These are phyloP conservation scores for Neonectria neomacrospora DNA, from an alignment of 2,329 filamentous ascomycete species.

Conservation along the genomic window DNA sequence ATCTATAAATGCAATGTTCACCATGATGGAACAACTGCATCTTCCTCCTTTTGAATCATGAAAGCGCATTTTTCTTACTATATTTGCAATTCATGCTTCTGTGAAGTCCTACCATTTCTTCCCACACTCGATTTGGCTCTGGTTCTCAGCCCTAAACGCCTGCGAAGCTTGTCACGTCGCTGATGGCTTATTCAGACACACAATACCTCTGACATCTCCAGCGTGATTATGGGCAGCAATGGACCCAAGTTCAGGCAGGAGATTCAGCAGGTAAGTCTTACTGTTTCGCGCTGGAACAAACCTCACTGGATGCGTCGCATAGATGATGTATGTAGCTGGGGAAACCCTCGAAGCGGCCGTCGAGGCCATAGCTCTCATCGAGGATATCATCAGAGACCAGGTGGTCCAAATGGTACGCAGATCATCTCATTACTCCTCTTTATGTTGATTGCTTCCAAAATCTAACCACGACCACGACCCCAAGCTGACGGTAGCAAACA, in stretches of 20 bases:
- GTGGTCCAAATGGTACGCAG: constrained; percentile 84
- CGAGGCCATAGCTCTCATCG: constrained; percentile 92
- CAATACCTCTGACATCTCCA: background rate
- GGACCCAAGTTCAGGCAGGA: constrained; percentile 20
- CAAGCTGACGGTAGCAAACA: constrained; percentile 84
- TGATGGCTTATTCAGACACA: background rate
- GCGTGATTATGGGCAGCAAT: background rate
- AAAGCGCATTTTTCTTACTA: too few relatives aligned
- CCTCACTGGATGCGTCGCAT: too few relatives aligned
- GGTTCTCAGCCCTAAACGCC: too few relatives aligned
- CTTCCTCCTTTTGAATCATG: too few relatives aligned
- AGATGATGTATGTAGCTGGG: constrained; percentile 39
- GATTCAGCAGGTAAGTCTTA: constrained; percentile 23
- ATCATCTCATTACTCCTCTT: background rate
- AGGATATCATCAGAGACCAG: constrained; percentile 95
- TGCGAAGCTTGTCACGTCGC: too few relatives aligned
- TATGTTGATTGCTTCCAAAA: background rate
- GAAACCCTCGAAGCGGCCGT: constrained; percentile 58
- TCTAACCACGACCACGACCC: background rate
- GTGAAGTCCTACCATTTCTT: too few relatives aligned
- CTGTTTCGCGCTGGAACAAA: rapidly evolving
- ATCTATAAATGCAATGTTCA: too few relatives aligned
- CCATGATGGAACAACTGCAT: too few relatives aligned
- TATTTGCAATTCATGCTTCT: too few relatives aligned
- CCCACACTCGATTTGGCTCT: too few relatives aligned